Evolutionary conservation across 1,284 basidiomycete genomes (phyloP).

Genomic region (Trichosporon inkin): DNA sequence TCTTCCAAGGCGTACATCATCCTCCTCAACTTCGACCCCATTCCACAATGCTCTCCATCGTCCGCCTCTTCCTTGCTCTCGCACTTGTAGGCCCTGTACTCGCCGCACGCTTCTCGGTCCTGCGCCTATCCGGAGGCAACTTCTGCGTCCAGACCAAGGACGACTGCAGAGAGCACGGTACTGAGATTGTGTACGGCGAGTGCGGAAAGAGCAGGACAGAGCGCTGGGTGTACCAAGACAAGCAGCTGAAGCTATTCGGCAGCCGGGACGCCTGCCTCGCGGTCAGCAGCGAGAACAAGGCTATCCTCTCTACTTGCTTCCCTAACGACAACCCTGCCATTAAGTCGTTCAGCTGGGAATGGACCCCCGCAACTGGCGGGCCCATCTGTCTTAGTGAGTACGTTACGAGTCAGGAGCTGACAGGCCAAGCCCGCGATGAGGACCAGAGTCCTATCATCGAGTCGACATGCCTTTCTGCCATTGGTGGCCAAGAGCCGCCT

Average conservation of each 20-base stretch:
- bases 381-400: not conserved
- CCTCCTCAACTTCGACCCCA: not conserved
- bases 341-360: not conserved
- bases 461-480: not conserved
- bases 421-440: not conserved
- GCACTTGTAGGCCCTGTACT: conserved; percentile 8
- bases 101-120: not conserved
- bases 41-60: not conserved
- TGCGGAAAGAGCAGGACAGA: not conserved
- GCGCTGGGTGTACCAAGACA: not conserved
- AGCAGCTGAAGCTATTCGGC: not conserved
- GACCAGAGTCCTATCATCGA: not conserved
- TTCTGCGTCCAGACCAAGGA: conserved; percentile 1
- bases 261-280: not conserved
- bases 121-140: not conserved
- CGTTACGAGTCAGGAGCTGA: not conserved
- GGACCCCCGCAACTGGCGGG: not conserved
- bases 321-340: not conserved
- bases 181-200: not conserved
- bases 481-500: not conserved
- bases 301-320: not conserved
- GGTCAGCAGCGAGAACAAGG: not conserved
- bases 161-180: not conserved
- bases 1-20: no score
- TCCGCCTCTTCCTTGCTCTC: conserved; percentile 14